Conservation (phyloP, 2,329 filamentous ascomycete genomes). For the Penicillium janthinellum region DNA sequence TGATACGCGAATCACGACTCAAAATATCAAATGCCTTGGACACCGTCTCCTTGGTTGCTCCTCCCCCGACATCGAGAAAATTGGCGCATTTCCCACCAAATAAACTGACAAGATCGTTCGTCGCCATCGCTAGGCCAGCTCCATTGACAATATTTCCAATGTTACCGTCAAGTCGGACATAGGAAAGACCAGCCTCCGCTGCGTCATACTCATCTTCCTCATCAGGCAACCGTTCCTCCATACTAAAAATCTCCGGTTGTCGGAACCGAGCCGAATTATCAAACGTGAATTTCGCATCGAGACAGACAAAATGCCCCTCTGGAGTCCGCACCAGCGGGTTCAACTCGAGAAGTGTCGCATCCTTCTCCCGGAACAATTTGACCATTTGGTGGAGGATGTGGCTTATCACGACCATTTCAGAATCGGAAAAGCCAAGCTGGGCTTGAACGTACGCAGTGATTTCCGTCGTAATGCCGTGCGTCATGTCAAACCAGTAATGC, state of each 20-base stretch:
- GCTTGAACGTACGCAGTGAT: slow-evolving; percentile 27
- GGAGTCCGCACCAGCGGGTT: slow-evolving; percentile 38
- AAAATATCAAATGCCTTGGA: slow-evolving; percentile 34
- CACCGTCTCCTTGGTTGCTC: slow-evolving; percentile 33
- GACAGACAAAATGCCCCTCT: slow-evolving; percentile 36
- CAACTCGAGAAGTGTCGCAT: slow-evolving; percentile 52
- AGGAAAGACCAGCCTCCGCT: slow-evolving; percentile 35
- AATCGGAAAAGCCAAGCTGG: slow-evolving; percentile 28
- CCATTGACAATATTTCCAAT: slow-evolving; percentile 40
- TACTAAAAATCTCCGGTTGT: slow-evolving; percentile 44
- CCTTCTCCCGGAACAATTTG: slow-evolving; percentile 46
- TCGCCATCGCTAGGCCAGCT: slow-evolving; percentile 41
- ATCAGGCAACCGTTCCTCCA: slow-evolving; percentile 40
- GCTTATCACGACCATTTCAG: slow-evolving; percentile 28
- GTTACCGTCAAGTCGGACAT: slow-evolving; percentile 35
- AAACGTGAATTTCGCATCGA: slow-evolving; percentile 49
- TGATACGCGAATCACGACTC: slow-evolving; percentile 24
- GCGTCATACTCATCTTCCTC: slow-evolving; percentile 37
- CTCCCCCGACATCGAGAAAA: slow-evolving; percentile 37
- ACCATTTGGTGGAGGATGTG: slow-evolving; percentile 36
- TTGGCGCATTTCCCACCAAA: slow-evolving; percentile 36
- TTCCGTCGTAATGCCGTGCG: slow-evolving; percentile 28
- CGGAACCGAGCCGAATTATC: slow-evolving; percentile 53
- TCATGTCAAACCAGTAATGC: slow-evolving; percentile 30
- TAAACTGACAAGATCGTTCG: slow-evolving; percentile 33